Base-by-base conservation (phyloP, 495 filamentous ascomycete species). In the Recurvomyces mirabilis region DNA sequence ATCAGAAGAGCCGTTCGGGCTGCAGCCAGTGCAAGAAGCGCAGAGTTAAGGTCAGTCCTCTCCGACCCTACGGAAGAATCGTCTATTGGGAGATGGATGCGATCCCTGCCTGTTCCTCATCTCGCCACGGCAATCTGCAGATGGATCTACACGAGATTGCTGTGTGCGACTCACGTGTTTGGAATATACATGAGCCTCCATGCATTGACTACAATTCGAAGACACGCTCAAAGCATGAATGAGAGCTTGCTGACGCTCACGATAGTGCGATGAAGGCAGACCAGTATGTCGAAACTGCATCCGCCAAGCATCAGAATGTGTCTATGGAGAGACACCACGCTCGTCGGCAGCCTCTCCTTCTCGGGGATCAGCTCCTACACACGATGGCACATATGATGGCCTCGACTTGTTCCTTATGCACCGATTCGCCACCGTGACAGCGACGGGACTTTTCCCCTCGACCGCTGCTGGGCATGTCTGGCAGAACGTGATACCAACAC, bases 361-460 rank as follows among this genome's bases (percentile, higher is more conserved):
- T 29, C 34, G 5, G n/a, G 9, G 9, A 2, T 32, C 12, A 6
- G 13, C 4, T 2, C 6, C 6, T 5, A 6, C 1, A 17, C 7
- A 23, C 13, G 10, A 38, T 18, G 43, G 33, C 25, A 24, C 15
- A 15, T 42, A 42, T 39, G 43, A 46, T 19, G 25, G 33, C 29
- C 34, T 46, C 4, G 43, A 46, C 26, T 20, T 46, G 3, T 15
- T 46, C n/a, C 43, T 46, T 15, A 46, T 46, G 43, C 43, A 46
- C 29, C 43, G 43, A 10, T 46, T 26, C 17, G 43, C 43, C 32
- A 46, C 43, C n/a, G 43, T 46, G 21, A 46, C 43, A 3, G 21
- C 33, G 11, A 19, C 38, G 14, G 14, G 38, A 19, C 32, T 46
- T 6, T 38, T 20, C 14, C 43, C 43, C 4, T 26, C 43, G 4